Evolutionary conservation across 225 moss, liverwort and hornwort species (phyloP), one percentile per base, ranked within the genome.

Genomic region (Asterella californica): DNA sequence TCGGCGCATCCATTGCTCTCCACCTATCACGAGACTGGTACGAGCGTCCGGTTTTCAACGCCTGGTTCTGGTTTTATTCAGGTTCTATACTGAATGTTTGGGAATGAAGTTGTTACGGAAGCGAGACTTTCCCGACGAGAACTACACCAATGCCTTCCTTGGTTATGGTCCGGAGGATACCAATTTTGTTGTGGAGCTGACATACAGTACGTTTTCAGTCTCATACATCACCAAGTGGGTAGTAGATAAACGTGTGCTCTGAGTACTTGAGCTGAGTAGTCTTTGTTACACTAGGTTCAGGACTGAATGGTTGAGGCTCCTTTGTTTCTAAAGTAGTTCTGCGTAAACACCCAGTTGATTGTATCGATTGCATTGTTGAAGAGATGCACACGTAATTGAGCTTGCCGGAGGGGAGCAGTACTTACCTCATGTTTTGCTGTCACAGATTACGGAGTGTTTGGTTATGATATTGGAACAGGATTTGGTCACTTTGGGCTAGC

Each of bases 401-500:
- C 48, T 22, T 48, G n/a, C 29, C 29, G 12, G 42, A 47, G 11
- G 12, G 24, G 15, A 49, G n/a, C 47, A 25, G 27, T 30, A 57
- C 24, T 75, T 30, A 52, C 29, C 73, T 55, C 25, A n/a, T 32
- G 27, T 57, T 59, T 50, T 61, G 46, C 48, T 24, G 22, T 68
- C 84, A 76, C 88, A 93, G 95, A 99, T 83, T 99, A 99, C 81
- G 99, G 99, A 83, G 92, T 92, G 74, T 93, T 90, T 38, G 89
- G 87, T 38, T 99, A 99, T 81, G 99, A 99, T 60, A 90, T 99
- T 30, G 99, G 99, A 77, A 95, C 92, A 57, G 99, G 93, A 29
- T 99, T 99, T 83, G 99, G 99, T 19, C 95, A 95, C 79, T 99
- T 99, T 29, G 99, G 99, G 17, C 85, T 99, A 62, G 95, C 99